A percentile compares a stretch with the other conserved stretches of the same genome.
These are phyloP conservation scores for Sonneratia caseolaris DNA, from an alignment of 345 rosid species.

Conservation along the genomic window DNA sequence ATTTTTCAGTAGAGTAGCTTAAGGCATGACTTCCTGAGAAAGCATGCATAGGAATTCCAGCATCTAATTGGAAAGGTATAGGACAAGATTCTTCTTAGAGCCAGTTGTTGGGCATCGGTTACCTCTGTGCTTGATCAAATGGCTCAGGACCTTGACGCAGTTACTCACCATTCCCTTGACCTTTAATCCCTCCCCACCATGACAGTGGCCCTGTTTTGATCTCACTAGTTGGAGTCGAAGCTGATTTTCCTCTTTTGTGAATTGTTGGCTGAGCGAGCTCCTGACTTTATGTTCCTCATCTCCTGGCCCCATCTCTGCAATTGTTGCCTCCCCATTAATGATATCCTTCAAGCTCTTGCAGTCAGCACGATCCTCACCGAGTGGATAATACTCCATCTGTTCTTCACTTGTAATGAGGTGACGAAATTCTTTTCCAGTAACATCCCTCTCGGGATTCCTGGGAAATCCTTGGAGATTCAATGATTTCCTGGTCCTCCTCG, in stretches of 20 bases:
- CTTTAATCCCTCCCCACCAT: too few relatives aligned
- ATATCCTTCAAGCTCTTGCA: conserved; percentile 56
- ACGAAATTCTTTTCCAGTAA: background rate
- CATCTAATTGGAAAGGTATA: background rate
- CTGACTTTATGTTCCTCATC: conserved; percentile 9
- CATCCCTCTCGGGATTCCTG: background rate
- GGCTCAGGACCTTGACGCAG: conserved; percentile 47
- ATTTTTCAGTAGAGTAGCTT: too few relatives aligned
- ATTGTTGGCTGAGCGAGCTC: conserved; percentile 42
- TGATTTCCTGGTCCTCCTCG: conserved; percentile 70
- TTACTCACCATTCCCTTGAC: conserved; percentile 49
- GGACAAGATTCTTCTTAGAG: background rate
- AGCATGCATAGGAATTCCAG: too few relatives aligned
- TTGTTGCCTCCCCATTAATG: conserved; percentile 26
- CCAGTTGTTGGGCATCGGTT: background rate
- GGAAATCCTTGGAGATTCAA: conserved; percentile 5
- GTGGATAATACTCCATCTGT: too few relatives aligned
- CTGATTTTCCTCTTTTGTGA: conserved; percentile 35
- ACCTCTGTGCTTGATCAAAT: conserved; percentile 29
- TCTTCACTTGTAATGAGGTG: too few relatives aligned
- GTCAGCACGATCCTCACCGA: conserved; percentile 15
- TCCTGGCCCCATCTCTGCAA: conserved; percentile 3
- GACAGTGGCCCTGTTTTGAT: conserved; percentile 11
- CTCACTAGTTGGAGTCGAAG: conserved; percentile 31
- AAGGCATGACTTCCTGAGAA: too few relatives aligned